phyloP scores from a whole-genome alignment of 2,329 filamentous ascomycete species.

The Fusarium fujikuroi region DNA sequence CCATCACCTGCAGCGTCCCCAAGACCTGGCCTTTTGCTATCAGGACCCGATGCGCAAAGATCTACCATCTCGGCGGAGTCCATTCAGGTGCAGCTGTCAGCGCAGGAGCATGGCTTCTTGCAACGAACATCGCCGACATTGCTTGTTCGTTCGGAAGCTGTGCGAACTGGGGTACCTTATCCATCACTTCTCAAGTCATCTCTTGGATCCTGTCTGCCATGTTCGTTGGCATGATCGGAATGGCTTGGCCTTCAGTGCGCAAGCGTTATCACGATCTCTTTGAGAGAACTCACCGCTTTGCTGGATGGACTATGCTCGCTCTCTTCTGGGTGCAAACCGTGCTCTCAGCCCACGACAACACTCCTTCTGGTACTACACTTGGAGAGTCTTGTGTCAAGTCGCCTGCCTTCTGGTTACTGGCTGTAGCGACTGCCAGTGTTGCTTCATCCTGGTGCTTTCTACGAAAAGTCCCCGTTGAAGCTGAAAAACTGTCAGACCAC shows the following conservation, averaged over 20 bases:
- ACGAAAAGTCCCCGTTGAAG: conserved; percentile 72
- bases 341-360: conserved; percentile 59
- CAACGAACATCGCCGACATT: conserved; percentile 49
- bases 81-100: conserved; percentile 62
- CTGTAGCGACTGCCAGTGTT: conserved; percentile 71
- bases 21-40: conserved; percentile 60
- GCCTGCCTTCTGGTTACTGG: conserved; percentile 72
- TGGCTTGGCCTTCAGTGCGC: conserved; percentile 73
- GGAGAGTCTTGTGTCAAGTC: conserved; percentile 52
- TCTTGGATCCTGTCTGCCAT: conserved; percentile 70
- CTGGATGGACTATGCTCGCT: conserved; percentile 72
- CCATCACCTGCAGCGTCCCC: conserved; percentile 57
- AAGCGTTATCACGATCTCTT: conserved; percentile 73
- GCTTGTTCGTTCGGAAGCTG: conserved; percentile 35
- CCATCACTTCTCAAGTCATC: conserved; percentile 57
- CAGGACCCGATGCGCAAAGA: conserved; percentile 58
- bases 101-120: conserved; percentile 60
- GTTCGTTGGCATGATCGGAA: conserved; percentile 67
- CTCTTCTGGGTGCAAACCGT: conserved; percentile 75
- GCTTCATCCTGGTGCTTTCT: conserved; percentile 79
- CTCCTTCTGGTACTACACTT: conserved; percentile 47
- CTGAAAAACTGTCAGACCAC: conserved; percentile 77
- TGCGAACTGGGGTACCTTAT: conserved; percentile 39
- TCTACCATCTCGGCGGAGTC: conserved; percentile 63
- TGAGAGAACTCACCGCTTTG: conserved; percentile 76